phyloP scores from a whole-genome alignment of 139 green algal species.

The Micromonas commoda region DNA sequence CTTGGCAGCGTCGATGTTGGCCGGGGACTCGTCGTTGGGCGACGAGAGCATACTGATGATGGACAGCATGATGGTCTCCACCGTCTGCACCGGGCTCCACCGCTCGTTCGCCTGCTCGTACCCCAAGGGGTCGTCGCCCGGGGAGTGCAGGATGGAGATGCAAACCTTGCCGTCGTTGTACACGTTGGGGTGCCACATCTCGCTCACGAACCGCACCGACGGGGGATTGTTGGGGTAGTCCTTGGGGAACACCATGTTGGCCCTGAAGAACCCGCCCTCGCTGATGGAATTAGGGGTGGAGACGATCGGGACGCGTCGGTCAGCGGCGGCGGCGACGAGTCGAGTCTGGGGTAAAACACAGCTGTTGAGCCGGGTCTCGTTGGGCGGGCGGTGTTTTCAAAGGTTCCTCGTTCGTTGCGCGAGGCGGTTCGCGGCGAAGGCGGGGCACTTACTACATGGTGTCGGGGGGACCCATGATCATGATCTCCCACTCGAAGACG shows the following conservation, averaged over 20 bases:
- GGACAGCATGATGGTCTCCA: slow-evolving; percentile 96
- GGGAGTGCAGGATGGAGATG: slow-evolving; percentile 97
- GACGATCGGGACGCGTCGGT: no score
- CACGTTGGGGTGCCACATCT: slow-evolving; percentile 92
- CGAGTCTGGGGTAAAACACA: no score
- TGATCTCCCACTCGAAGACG: slow-evolving; percentile 96
- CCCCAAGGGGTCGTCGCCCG: slow-evolving; percentile 89
- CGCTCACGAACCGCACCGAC: slow-evolving; percentile 87
- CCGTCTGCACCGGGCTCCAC: slow-evolving; percentile 95
- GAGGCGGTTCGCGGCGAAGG: no score
- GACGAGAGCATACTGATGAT: slow-evolving; percentile 99
- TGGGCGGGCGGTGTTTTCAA: no score
- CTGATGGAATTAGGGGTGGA: slow-evolving; percentile 37
- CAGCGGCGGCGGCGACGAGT: no score
- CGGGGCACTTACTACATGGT: slow-evolving; percentile 74
- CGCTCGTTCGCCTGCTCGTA: slow-evolving; percentile 92
- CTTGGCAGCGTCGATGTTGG: slow-evolving; percentile 95
- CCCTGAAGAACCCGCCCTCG: slow-evolving; percentile 99
- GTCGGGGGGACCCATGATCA: slow-evolving; percentile 94
- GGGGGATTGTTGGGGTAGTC: slow-evolving; percentile 97
- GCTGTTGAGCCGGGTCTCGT: no score
- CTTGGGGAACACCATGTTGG: slow-evolving; percentile 84
- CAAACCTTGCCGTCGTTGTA: slow-evolving; percentile 95
- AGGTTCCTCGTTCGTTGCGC: no score
- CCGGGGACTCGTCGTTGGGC: slow-evolving; percentile 96